phyloP scores from a whole-genome alignment of 1,139 yeast genomes.

The Candida tropicalis region DNA sequence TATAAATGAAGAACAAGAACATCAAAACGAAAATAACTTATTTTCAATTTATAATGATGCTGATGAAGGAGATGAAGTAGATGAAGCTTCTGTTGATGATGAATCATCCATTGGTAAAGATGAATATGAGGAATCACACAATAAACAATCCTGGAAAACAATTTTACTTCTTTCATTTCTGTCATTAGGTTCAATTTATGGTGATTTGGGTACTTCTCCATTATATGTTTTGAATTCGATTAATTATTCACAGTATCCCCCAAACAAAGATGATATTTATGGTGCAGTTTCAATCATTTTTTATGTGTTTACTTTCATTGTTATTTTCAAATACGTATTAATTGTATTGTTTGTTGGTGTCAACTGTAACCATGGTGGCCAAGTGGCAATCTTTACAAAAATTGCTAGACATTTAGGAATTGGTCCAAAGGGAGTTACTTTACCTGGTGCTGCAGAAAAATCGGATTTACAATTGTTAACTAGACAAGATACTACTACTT shows the following conservation, averaged over 20 bases:
- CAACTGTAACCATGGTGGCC: constrained; percentile 64
- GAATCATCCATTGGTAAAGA: constrained; percentile 8
- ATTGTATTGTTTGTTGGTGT: constrained; percentile 54
- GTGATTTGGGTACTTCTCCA: constrained; percentile 66
- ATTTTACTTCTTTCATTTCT: constrained; percentile 30
- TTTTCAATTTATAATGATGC: neutral
- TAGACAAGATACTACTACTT: constrained; percentile 41
- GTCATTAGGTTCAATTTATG: constrained; percentile 60
- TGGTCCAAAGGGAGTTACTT: constrained; percentile 50
- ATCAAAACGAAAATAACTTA: no score
- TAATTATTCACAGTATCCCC: constrained; percentile 32
- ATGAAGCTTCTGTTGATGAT: neutral
- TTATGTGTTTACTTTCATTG: constrained; percentile 56
- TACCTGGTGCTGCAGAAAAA: constrained; percentile 41
- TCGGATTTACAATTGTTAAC: constrained; percentile 40
- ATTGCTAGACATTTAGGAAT: constrained; percentile 50
- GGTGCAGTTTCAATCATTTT: constrained; percentile 59
- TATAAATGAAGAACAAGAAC: constrained; percentile 8
- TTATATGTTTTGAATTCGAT: constrained; percentile 53
- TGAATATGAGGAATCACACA: constrained; percentile 9
- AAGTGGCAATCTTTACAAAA: constrained; percentile 60
- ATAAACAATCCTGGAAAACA: constrained; percentile 26
- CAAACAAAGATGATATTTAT: constrained; percentile 40
- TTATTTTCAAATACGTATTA: constrained; percentile 51
- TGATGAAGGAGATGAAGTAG: constrained; percentile 10